A percentile compares a stretch with the other conserved stretches of the same genome.
Evolutionary conservation across 306 rosid species (phyloP).

Genomic region (Senna tora): DNA sequence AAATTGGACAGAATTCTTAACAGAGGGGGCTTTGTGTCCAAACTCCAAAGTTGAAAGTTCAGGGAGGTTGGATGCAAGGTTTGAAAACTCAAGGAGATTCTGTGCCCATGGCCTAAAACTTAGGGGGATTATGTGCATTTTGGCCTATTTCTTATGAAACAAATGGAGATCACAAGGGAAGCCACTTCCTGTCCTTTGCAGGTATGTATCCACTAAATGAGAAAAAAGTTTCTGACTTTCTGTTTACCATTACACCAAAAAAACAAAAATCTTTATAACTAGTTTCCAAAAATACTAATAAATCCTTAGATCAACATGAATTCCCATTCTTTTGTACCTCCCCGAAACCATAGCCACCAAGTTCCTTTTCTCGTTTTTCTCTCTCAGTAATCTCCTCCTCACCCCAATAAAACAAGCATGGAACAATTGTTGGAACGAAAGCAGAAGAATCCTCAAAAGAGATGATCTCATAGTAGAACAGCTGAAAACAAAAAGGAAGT

Average conservation of each 20-base stretch:
- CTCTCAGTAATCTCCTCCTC: constrained; percentile 52
- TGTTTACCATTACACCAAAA: not conserved
- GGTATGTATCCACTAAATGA: not conserved
- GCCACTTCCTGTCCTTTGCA: not conserved
- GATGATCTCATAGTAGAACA: constrained; percentile 50
- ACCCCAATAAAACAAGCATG: constrained; percentile 51
- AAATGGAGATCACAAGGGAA: not conserved
- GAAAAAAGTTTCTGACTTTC: not conserved
- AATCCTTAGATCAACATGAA: not conserved
- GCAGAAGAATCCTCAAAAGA: constrained; percentile 38
- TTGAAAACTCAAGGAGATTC: too few species aligned
- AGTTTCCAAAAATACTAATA: not conserved
- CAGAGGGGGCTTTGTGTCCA: too few species aligned
- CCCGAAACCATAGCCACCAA: constrained; percentile 52
- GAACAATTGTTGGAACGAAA: constrained; percentile 27
- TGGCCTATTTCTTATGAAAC: too few species aligned
- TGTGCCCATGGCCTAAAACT: too few species aligned
- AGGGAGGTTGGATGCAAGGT: too few species aligned
- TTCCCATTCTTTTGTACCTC: constrained; percentile 36
- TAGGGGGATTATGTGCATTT: too few species aligned
- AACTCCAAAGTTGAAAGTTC: too few species aligned
- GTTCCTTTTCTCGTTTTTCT: constrained; percentile 48
- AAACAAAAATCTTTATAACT: too few species aligned
- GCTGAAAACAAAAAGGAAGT: constrained; percentile 40
- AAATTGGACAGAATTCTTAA: too few species aligned